Evolutionary conservation across 2,329 filamentous ascomycete species (phyloP).

Genomic region (Neurospora sp.): DNA sequence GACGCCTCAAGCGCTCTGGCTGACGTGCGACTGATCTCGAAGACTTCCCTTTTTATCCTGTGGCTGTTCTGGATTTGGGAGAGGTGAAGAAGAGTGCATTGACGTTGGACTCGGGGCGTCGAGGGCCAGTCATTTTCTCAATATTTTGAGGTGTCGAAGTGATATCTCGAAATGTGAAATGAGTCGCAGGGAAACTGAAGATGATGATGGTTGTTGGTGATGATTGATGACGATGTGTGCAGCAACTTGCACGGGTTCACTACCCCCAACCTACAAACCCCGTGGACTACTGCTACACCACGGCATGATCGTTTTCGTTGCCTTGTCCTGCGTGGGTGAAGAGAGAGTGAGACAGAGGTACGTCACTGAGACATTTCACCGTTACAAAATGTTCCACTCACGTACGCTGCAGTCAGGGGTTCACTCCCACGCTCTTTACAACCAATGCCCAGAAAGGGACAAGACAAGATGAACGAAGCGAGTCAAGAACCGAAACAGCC

Average conservation of each 20-base stretch:
- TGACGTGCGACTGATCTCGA: background rate
- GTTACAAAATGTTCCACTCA: background rate
- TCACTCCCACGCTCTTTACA: background rate
- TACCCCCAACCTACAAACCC: background rate
- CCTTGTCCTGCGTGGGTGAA: background rate
- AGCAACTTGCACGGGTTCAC: background rate
- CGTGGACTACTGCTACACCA: background rate
- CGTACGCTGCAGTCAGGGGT: background rate
- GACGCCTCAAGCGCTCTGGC: background rate
- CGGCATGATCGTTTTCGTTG: background rate
- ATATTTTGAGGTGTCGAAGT: background rate
- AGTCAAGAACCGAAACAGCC: background rate
- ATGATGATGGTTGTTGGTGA: background rate
- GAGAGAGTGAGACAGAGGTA: background rate
- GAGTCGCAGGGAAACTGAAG: background rate
- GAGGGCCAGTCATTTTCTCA: background rate
- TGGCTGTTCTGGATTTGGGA: background rate
- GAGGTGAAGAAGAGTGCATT: background rate
- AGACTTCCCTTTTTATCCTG: background rate
- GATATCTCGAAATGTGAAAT: background rate
- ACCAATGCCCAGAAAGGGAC: background rate
- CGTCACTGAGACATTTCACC: background rate
- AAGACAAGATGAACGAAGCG: background rate
- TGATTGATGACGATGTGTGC: background rate
- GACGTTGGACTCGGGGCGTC: background rate